Base-by-base conservation (phyloP, 2,329 filamentous ascomycete species). In the Thermoascus crustaceus region DNA sequence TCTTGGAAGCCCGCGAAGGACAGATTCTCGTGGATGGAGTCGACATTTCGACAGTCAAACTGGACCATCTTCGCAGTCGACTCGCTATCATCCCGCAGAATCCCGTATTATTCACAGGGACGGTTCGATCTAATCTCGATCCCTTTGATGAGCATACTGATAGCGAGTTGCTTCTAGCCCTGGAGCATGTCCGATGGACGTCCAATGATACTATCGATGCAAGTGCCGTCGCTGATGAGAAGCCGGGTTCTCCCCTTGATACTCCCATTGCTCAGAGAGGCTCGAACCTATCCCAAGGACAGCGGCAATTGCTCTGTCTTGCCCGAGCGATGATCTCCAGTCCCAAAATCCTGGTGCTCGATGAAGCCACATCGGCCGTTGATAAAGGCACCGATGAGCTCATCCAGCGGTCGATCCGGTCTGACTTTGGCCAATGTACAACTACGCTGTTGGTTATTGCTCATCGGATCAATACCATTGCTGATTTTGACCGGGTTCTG, bases 281-380 rank as follows among this genome's bases (percentile, higher is more conserved):
- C 0, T 69, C 80, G 8, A 84, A 83, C 53, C 67, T 85, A 14
- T 82, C 78, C 0, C 81, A 84, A 53, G 81, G 81, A 14, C 80
- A 85, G 55, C 72, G 80, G 4, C 81, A 85, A 57, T 76, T 85
- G 0, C 71, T 85, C 19, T 84, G 80, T 49, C 73, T 85, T 3
- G 80, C 81, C 1, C 76, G 81, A 14, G 80, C 80, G 32, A 82
- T 85, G 45, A 74, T 84, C 13, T 71, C 74, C 0, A 70, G 78
- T 0, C 80, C 81, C 6, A 79, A 80, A 50, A 76, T 86, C 47
- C 80, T 86, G 71, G 75, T 86, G 1, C 71, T 86, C 1, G 82
- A 86, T 54, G 82, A 86, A 62, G 82, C 82, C 1, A 86, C 82
- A 0, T 78, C 73, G 7, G 80, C 81, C 0, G 80, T 86, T 2